Conservation (phyloP, 306 rosid species). For the Ammopiptanthus mongolicus region DNA sequence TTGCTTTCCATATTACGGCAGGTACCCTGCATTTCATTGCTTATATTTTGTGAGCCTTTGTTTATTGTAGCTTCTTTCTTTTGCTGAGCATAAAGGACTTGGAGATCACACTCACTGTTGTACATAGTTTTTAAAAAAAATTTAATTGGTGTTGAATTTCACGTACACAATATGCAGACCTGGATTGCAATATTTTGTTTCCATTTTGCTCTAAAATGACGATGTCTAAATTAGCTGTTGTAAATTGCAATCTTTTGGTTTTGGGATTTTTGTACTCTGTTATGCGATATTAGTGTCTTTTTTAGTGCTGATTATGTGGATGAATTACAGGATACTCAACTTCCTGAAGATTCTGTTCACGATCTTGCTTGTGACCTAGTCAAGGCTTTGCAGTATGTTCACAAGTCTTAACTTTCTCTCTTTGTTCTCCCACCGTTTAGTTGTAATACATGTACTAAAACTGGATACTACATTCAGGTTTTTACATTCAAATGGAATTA, state of each 20-base stretch:
- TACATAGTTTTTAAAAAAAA: background rate
- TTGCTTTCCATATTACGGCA: slow-evolving; percentile 74
- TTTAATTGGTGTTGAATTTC: background rate
- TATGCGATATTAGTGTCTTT: background rate
- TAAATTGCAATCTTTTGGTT: background rate
- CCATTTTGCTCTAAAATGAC: background rate
- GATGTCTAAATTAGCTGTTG: slow-evolving; percentile 9
- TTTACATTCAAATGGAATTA: slow-evolving; percentile 85
- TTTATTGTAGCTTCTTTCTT: background rate
- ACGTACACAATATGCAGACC: background rate
- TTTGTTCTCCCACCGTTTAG: background rate
- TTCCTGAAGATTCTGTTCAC: slow-evolving; percentile 90
- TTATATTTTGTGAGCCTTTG: background rate
- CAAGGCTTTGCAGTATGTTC: slow-evolving; percentile 70
- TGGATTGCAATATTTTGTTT: background rate
- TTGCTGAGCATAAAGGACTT: background rate
- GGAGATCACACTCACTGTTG: background rate
- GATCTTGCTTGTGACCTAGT: slow-evolving; percentile 69
- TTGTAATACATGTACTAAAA: slow-evolving; percentile 6
- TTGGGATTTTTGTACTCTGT: background rate
- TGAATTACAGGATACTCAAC: slow-evolving; percentile 67
- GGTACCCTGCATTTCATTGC: slow-evolving; percentile 38
- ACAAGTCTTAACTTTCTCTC: slow-evolving; percentile 6
- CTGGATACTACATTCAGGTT: slow-evolving; percentile 45
- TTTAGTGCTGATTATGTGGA: slow-evolving; percentile 24